These are phyloP conservation scores for Dipteronia dyeriana DNA, from an alignment of 345 rosid genomes.

Conservation along the genomic window DNA sequence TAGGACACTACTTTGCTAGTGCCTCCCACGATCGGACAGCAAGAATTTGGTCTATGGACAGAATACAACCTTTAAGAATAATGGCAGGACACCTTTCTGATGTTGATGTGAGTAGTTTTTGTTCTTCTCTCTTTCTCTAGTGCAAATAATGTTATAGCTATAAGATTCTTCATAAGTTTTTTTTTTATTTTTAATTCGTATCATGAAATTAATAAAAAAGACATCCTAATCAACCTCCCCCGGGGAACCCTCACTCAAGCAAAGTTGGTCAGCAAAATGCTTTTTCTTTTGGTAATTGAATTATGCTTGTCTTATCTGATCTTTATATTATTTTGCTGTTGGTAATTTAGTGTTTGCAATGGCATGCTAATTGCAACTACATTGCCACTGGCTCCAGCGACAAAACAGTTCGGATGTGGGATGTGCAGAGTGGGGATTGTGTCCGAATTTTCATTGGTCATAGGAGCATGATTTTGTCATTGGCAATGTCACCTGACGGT, in stretches of 20 bases:
- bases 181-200: neutral
- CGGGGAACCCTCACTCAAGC: neutral
- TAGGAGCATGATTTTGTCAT: conserved; percentile 72
- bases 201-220: too few relatives aligned
- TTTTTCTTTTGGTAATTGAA: neutral
- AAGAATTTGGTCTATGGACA: conserved; percentile 93
- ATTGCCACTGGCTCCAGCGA: conserved; percentile 93
- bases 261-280: neutral
- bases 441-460: conserved; percentile 86
- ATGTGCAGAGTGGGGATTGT: conserved; percentile 90
- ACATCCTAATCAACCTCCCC: too few relatives aligned
- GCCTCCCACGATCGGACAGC: conserved; percentile 97
- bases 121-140: conserved; percentile 8
- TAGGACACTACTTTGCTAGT: conserved; percentile 93
- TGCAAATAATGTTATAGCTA: neutral
- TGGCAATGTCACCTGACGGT: conserved; percentile 98
- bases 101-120: conserved; percentile 71
- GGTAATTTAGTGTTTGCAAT: conserved; percentile 79
- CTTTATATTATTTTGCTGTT: neutral
- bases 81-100: conserved; percentile 99
- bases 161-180: neutral
- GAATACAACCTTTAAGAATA: conserved; percentile 87
- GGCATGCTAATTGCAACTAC: conserved; percentile 99
- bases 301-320: neutral
- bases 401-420: conserved; percentile 92